A percentile compares a stretch with the other conserved stretches of the same genome.
phyloP scores from a whole-genome alignment of 1,284 basidiomycete species.

The Vanrija sp. region DNA sequence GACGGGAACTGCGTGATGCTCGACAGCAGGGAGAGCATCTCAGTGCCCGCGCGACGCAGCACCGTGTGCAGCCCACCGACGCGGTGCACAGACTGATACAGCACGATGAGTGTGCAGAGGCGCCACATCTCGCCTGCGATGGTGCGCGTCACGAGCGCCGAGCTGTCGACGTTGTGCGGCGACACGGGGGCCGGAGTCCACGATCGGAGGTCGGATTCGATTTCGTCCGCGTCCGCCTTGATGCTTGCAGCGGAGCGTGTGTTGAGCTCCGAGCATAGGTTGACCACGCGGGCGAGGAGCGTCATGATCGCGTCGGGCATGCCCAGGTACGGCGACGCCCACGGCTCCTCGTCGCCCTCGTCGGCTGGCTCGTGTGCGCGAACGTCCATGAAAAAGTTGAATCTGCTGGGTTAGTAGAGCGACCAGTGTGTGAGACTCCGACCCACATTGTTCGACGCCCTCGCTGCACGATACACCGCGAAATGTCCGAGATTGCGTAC shows the following conservation, averaged over 20 bases:
- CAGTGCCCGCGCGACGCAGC: slow-evolving; percentile 18
- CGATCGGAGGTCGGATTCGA: slow-evolving; percentile 17
- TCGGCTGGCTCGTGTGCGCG: slow-evolving; percentile 3
- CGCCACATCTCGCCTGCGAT: slow-evolving; percentile 30
- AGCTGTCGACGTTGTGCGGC: slow-evolving; percentile 13
- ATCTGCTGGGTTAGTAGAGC: slow-evolving; percentile 5
- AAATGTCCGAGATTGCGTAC: slow-evolving; percentile 27
- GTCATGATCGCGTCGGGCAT: slow-evolving; percentile 30
- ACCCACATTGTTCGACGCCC: slow-evolving; percentile 24
- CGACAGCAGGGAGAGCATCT: slow-evolving; percentile 25
- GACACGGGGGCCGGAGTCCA: slow-evolving; percentile 14
- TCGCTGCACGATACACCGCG: slow-evolving; percentile 29
- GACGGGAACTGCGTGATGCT: slow-evolving; percentile 24
- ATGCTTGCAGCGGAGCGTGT: slow-evolving; percentile 2
- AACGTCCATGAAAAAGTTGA: slow-evolving; percentile 19
- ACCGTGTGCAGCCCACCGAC: slow-evolving; percentile 29
- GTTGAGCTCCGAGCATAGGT: slow-evolving; percentile 24
- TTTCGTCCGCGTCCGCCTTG: slow-evolving; percentile 22
- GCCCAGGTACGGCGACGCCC: slow-evolving; percentile 30
- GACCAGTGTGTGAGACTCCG: slow-evolving; percentile 1
- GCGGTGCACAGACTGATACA: slow-evolving; percentile 28
- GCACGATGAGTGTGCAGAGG: slow-evolving; percentile 20
- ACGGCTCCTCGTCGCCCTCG: slow-evolving; percentile 21
- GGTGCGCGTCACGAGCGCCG: slow-evolving; percentile 24
- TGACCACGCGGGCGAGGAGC: slow-evolving; percentile 29